Evolutionary conservation across 1,139 yeast genomes (phyloP), one percentile per base, ranked within the genome.

Genomic region (Pichia sp.): DNA sequence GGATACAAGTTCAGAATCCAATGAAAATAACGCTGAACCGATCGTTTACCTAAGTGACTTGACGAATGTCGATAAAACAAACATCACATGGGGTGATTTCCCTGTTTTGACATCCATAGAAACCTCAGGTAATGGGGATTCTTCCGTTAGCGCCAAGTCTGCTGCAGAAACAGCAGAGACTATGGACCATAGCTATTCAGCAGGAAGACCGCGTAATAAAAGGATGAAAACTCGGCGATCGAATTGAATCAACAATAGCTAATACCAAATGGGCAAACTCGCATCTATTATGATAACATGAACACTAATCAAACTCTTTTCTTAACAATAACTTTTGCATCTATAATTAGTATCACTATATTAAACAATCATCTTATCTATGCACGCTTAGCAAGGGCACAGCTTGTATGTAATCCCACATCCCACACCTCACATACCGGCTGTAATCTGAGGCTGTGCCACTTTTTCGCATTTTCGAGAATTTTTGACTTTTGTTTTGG

Each of bases 51-150:
- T 37, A 14, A 30, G 30, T n/a, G 29, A 33, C 25, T 24, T 37
- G 24, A 27, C 34, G 13, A 30, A 37, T 22, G 25, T 37, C n/a
- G 36, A 33, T 13, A 37, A 30, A 18, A 23, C 33, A n/a, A 34
- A 29, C 4, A n/a, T 37, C 24, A 22, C 34, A 4, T 7, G 29
- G 11, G 6, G 4, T 11, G 40, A 33, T 28, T 37, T 37, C 25
- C 40, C 40, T 1, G 20, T 21, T 25, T 25, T 25, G 11, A 25
- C 27, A 25, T 25, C 27, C 3, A 25, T 11, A 13, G 27, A 30
- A n/a, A 6, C 13, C 2, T 12, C 8, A 6, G 17, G 23, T 9
- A 30, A 30, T 23, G 32, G 32, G 11, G 22, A 24, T 4, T 22
- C 13, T 12, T 13, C 13, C 18, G 16, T 23, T 3, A 30, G 17